Evolutionary conservation across 352 stramenopile species (phyloP).

Genomic region (Halophytophthora polymorphica): DNA sequence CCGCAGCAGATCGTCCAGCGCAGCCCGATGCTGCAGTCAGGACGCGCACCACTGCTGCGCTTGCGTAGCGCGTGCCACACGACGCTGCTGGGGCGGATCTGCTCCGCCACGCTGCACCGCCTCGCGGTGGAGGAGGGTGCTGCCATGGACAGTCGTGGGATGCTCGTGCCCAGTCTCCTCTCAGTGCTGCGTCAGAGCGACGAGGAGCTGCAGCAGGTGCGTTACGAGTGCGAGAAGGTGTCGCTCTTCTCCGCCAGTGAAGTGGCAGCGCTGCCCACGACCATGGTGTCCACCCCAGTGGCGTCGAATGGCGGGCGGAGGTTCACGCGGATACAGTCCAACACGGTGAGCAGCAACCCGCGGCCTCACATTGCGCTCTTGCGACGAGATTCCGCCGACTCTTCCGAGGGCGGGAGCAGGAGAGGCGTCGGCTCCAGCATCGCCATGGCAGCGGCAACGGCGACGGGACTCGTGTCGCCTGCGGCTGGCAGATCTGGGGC

Average conservation of each 20-base stretch:
- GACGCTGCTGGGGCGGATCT: conserved; percentile 39
- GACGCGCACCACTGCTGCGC: not conserved
- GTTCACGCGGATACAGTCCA: conserved; percentile 8
- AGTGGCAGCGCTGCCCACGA: not conserved
- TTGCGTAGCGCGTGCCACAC: conserved; percentile 6
- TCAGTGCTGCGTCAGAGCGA: conserved; percentile 53
- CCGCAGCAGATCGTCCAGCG: conserved; percentile 9
- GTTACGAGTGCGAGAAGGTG: conserved; percentile 74
- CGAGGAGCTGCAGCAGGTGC: conserved; percentile 65
- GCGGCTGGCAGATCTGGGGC: not conserved
- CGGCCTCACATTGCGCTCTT: not conserved
- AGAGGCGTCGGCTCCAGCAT: not conserved
- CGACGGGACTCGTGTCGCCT: not conserved
- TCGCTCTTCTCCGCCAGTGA: conserved; percentile 31
- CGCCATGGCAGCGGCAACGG: not conserved
- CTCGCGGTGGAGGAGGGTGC: conserved; percentile 60
- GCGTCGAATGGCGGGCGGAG: conserved; percentile 5
- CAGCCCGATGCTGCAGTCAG: conserved; percentile 2
- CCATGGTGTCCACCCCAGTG: conserved; percentile 1
- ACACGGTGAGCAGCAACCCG: not conserved
- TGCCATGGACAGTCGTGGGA: conserved; percentile 24
- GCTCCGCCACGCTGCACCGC: conserved; percentile 65
- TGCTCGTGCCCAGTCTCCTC: conserved; percentile 56
- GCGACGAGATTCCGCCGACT: not conserved
- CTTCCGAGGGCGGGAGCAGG: not conserved